Percentiles rank a stretch among this genome's conserved stretches.
phyloP scores from a whole-genome alignment of 306 rosid genomes.

The Prunus dulcis region DNA sequence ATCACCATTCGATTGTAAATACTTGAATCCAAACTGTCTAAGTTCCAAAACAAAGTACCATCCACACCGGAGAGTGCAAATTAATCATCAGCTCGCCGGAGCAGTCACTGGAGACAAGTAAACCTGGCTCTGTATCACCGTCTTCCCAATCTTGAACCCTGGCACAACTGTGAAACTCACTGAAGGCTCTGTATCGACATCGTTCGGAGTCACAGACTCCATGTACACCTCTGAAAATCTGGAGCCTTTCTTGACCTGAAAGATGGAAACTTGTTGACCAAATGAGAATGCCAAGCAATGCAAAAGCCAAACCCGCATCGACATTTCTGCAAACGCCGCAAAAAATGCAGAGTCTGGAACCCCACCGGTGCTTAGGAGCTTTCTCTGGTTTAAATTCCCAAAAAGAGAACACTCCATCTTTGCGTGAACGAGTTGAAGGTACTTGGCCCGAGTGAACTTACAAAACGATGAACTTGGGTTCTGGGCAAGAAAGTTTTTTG shows the following conservation, averaged over 20 bases:
- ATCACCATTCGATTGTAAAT: not conserved
- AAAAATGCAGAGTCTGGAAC: constrained; percentile 77
- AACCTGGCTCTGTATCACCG: constrained; percentile 77
- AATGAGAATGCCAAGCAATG: constrained; percentile 72
- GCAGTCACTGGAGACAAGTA: constrained; percentile 46
- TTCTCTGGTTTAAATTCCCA: constrained; percentile 83
- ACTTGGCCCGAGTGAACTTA: constrained; percentile 59
- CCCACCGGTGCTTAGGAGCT: constrained; percentile 61
- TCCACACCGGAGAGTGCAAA: not conserved
- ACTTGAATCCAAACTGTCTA: not conserved
- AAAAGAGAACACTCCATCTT: constrained; percentile 95
- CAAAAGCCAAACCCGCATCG: constrained; percentile 70
- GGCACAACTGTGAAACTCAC: constrained; percentile 88
- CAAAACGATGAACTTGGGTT: constrained; percentile 57
- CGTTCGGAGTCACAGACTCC: constrained; percentile 54
- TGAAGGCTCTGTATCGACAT: constrained; percentile 31
- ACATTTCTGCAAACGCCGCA: constrained; percentile 72
- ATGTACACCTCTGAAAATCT: constrained; percentile 93
- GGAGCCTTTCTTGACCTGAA: constrained; percentile 62
- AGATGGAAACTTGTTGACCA: constrained; percentile 45
- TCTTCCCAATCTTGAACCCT: constrained; percentile 68
- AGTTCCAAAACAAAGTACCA: not conserved
- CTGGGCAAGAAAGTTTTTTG: constrained; percentile 41
- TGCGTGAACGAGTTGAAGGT: constrained; percentile 68
- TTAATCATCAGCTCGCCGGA: constrained; percentile 1